Conservation (phyloP, 2,329 filamentous ascomycete genomes). For the Penicillium hesseltinei region DNA sequence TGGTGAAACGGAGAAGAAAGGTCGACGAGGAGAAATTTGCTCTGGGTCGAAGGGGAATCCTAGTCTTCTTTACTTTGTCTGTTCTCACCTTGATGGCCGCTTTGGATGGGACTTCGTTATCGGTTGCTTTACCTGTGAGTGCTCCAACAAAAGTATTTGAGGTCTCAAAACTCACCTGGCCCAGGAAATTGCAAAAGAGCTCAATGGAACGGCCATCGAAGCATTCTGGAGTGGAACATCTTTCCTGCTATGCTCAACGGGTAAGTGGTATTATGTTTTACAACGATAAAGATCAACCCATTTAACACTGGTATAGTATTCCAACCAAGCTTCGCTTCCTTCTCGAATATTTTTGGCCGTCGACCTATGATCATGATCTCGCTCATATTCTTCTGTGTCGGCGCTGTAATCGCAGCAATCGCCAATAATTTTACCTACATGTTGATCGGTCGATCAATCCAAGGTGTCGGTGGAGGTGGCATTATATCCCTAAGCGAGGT, state of each 20-base stretch:
- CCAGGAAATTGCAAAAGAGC: constrained; percentile 33
- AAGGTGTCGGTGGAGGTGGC: constrained; percentile 48
- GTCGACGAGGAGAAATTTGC: constrained; percentile 16
- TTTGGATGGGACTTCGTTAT: constrained; percentile 26
- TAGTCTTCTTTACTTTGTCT: constrained; percentile 24
- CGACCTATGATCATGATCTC: constrained; percentile 41
- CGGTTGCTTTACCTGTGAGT: constrained; percentile 25
- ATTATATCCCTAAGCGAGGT: constrained; percentile 46
- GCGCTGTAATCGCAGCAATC: constrained; percentile 44
- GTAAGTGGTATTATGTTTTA: constrained; percentile 3
- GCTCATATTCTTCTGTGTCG: constrained; percentile 46
- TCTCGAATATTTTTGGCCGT: constrained; percentile 51
- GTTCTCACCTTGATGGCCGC: constrained; percentile 27
- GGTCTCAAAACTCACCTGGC: neutral
- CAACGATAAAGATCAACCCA: neutral
- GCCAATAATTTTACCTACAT: constrained; percentile 47
- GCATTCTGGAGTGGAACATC: constrained; percentile 54
- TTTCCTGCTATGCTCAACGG: constrained; percentile 44
- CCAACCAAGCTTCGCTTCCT: constrained; percentile 50
- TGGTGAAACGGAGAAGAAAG: neutral
- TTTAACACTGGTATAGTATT: constrained; percentile 39
- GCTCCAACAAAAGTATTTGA: accelerated
- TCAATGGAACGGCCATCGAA: constrained; percentile 39
- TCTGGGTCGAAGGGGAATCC: constrained; percentile 18
- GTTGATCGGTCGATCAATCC: constrained; percentile 46